Base-by-base conservation (phyloP, 768 basidiomycete genomes). In the Ramaria sp. region DNA sequence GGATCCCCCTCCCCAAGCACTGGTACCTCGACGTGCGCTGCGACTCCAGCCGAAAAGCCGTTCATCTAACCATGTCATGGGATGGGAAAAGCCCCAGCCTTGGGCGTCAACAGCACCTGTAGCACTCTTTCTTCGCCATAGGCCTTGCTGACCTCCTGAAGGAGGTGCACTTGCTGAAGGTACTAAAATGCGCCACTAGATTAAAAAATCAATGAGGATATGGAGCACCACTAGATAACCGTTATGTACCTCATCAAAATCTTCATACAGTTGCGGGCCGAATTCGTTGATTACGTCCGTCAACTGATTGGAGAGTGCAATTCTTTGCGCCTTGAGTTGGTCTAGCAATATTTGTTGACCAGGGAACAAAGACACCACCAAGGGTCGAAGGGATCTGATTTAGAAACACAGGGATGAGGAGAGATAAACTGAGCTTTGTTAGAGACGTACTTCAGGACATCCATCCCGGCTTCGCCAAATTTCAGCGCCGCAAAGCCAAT, bases 381-480 rank as follows among this genome's bases (percentile, higher is more conserved):
- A 75, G 9, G 95, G 95, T 32, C 89, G 81, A 30, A 98, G 73
- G 16, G 94, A 96, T 66, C 92, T 96, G 55, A 1, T 36, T 57
- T n/a, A 52, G 10, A 24, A 56, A 10, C 27, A 30, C 16, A 34
- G 36, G 15, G 18, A 25, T 47, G 20, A 47, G 24, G 24, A 41
- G 12, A 5, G 7, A 28, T 4, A 9, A 15, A 13, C 27, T 45
- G 45, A 47, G 42, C 5, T 22, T 22, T 10, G 61, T 52, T 48
- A 58, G 47, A 48, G n/a, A 70, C 86, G 60, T 61, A 94, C 93
- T 97, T 97, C 52, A 93, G 74, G 25, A 98, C 92, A 62, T 98
- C 95, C 81, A 96, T 85, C 22, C 94, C 95, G 32, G 94, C 95
- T 66, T 98, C 95, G 41, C 95, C 95, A 62, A 98, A 98, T 67